Conservation (phyloP, 352 stramenopile genomes). For the Phytophthora multivora region DNA sequence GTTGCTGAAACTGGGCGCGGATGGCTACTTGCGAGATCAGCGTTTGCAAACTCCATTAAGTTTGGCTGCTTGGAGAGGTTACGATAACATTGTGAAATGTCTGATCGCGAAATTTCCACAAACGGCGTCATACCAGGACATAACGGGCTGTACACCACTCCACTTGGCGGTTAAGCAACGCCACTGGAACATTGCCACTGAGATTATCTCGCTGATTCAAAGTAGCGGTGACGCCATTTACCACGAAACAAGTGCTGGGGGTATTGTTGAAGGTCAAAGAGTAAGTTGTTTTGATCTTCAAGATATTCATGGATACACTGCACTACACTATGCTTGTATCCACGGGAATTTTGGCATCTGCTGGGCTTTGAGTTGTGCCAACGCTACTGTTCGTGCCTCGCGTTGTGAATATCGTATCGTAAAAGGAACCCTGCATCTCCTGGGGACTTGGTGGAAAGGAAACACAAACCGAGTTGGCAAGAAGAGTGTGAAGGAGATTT, state of each 20-base stretch:
- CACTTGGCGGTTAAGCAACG: constrained; percentile 51
- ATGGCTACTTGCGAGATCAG: constrained; percentile 62
- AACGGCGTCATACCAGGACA: constrained; percentile 41
- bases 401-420: constrained; percentile 30
- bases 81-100: constrained; percentile 55
- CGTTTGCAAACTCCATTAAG: constrained; percentile 50
- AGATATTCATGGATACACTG: constrained; percentile 58
- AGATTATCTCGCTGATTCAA: constrained; percentile 38
- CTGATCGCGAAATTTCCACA: constrained; percentile 50
- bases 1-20: constrained; percentile 57
- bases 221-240: constrained; percentile 1
- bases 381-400: constrained; percentile 37
- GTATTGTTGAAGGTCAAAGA: background rate
- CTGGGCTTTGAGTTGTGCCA: constrained; percentile 35
- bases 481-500: constrained; percentile 1
- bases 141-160: constrained; percentile 48
- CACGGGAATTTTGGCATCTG: constrained; percentile 36
- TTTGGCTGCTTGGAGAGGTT: constrained; percentile 49
- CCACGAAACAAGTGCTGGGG: background rate
- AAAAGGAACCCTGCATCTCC: constrained; percentile 20
- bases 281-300: constrained; percentile 37
- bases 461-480: constrained; percentile 9
- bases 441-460: constrained; percentile 44
- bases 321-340: constrained; percentile 61
- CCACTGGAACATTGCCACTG: constrained; percentile 35